A percentile compares a stretch with the other conserved stretches of the same genome.
phyloP scores from a whole-genome alignment of 176 grass and related monocot species.

The Oropetium thomaeum region DNA sequence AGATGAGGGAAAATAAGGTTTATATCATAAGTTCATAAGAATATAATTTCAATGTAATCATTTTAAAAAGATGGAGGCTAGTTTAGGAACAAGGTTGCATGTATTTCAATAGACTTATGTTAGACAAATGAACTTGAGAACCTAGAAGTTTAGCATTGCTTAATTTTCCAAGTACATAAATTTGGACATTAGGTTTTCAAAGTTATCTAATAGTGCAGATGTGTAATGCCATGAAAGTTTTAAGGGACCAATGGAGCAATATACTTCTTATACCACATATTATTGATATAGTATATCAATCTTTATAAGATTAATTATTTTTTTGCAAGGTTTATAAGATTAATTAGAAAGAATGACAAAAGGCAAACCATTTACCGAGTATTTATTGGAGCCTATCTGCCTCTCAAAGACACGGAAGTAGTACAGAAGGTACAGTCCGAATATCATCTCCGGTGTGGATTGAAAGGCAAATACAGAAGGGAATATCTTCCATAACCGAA shows the following conservation, averaged over 20 bases:
- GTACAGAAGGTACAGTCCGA: slow-evolving; percentile 88
- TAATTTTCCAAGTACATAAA: slow-evolving; percentile 12
- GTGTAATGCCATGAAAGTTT: neutral
- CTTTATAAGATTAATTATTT: slow-evolving; percentile 9
- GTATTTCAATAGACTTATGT: neutral
- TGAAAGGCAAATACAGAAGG: slow-evolving; percentile 72
- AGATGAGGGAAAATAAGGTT: neutral
- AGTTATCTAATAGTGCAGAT: neutral
- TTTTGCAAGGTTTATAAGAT: no score
- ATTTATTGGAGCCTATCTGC: slow-evolving; percentile 98
- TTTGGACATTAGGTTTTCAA: neutral
- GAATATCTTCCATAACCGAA: slow-evolving; percentile 73
- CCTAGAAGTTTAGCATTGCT: slow-evolving; percentile 1
- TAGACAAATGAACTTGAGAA: slow-evolving; percentile 15
- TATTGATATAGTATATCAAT: neutral
- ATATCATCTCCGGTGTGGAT: slow-evolving; percentile 84
- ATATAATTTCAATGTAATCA: neutral
- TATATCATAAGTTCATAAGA: neutral
- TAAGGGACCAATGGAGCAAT: neutral
- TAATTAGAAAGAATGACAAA: neutral
- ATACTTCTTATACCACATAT: neutral
- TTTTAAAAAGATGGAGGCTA: neutral
- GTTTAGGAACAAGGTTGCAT: neutral
- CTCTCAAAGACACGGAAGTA: slow-evolving; percentile 99
- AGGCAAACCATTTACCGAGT: slow-evolving; percentile 50